Percentiles rank a stretch among this genome's conserved stretches.
phyloP scores from a whole-genome alignment of 164 flowering plant species.

The Berberis vulgaris region DNA sequence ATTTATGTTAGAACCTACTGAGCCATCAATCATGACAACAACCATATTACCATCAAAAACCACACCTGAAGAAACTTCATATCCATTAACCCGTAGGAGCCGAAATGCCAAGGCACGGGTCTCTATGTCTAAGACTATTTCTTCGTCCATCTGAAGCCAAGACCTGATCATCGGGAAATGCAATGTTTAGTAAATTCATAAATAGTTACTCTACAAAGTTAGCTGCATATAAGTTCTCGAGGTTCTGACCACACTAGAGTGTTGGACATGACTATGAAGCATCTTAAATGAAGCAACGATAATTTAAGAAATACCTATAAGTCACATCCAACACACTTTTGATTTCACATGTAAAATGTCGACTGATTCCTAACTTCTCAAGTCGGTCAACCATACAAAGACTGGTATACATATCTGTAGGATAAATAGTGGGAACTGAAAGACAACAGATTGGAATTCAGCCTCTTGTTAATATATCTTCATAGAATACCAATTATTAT shows the following conservation, averaged over 20 bases:
- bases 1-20: neutral
- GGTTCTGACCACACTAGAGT: no score
- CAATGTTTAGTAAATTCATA: neutral
- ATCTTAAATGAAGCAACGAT: neutral
- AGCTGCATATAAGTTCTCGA: no score
- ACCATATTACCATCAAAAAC: neutral
- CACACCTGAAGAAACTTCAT: slow-evolving; percentile 22
- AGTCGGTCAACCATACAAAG: slow-evolving; percentile 57
- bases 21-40: neutral
- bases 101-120: slow-evolving; percentile 77
- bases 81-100: slow-evolving; percentile 53
- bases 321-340: slow-evolving; percentile 12
- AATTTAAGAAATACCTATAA: slow-evolving; percentile 2
- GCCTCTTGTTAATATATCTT: neutral
- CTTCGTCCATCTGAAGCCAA: slow-evolving; percentile 71
- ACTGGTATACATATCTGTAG: slow-evolving; percentile 42
- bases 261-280: neutral
- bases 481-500: neutral
- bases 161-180: slow-evolving; percentile 10
- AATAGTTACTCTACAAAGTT: no score
- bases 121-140: slow-evolving; percentile 39
- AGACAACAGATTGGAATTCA: neutral
- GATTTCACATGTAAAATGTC: slow-evolving; percentile 59
- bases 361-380: slow-evolving; percentile 56
- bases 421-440: slow-evolving; percentile 82